These are phyloP conservation scores for Vanrija sp. DNA, from an alignment of 1,284 basidiomycete genomes.

Conservation along the genomic window DNA sequence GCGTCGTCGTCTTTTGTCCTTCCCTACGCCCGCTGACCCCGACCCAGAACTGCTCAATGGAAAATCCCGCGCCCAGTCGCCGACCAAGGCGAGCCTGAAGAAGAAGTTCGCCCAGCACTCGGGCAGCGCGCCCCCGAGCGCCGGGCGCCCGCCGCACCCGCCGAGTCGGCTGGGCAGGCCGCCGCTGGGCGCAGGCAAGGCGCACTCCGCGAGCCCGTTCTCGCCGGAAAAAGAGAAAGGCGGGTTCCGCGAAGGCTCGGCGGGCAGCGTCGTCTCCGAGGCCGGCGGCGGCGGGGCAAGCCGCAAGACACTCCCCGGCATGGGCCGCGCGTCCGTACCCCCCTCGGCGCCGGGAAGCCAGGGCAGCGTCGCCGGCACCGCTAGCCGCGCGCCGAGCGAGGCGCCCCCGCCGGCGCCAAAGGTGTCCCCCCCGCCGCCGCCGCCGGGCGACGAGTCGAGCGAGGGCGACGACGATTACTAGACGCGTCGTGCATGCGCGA, in stretches of 20 bases:
- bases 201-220: slow-evolving; percentile 6
- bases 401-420: not conserved
- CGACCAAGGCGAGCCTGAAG: slow-evolving; percentile 10
- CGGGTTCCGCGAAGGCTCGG: not conserved
- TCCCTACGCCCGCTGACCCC: not conserved
- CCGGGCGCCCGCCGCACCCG: slow-evolving; percentile 7
- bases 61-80: slow-evolving; percentile 13
- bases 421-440: slow-evolving; percentile 1
- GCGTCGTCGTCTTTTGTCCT: not conserved
- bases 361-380: not conserved
- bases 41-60: slow-evolving; percentile 7
- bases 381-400: not conserved
- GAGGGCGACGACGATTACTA: slow-evolving; percentile 20
- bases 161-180: slow-evolving; percentile 12
- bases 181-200: slow-evolving; percentile 6
- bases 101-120: slow-evolving; percentile 12
- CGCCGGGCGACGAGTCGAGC: slow-evolving; percentile 8
- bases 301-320: slow-evolving; percentile 2
- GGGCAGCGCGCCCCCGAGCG: slow-evolving; percentile 10
- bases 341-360: too few relatives aligned
- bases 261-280: not conserved
- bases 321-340: not conserved
- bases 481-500: too few relatives aligned
- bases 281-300: not conserved
- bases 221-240: not conserved